Base-by-base conservation (phyloP, 1,284 basidiomycete species). In the Apiotrichum gamsii region DNA sequence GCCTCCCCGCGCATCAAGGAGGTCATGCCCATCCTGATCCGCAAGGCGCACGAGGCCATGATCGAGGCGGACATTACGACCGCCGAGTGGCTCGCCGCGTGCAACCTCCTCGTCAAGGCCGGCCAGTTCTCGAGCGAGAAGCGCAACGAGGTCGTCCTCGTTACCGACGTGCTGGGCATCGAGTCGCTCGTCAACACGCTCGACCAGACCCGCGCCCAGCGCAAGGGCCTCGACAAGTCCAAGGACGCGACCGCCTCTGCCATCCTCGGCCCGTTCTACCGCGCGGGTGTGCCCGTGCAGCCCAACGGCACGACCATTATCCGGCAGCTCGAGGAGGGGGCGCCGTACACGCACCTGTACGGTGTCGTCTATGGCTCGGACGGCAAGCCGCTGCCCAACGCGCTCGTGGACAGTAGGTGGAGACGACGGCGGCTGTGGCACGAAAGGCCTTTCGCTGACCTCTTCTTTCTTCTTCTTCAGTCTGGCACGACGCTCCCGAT, bases 81-180 rank as follows among this genome's bases (percentile, higher is more conserved):
- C 19, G 65, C 65, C 23, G 72, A 74, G 52, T 71, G 69, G 69
- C 55, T 71, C 13, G 61, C 54, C 0, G 61, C 63, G 2, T 72
- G 72, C 58, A 61, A 71, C 43, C 56, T 72, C 8, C 48, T 73
- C 9, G 64, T 69, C 30, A 62, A 61, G 25, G 67, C 67, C 2
- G 72, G 71, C 19, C 54, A 72, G 54, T 64, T 70, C 31, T 66
- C 65, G 14, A 56, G 57, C 16, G 69, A 69, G 1, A 63, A 64
- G 50, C 61, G 72, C 10, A 70, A 73, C 58, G 72, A 74, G 52
- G 60, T 72, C 41, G 65, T 74, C 38, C 64, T 74, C 35, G 61
- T 72, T 31, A 60, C 62, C 8, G 72, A 74, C 47, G 64, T 73
- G 4, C 54, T 73, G 8, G 72, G 72, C 14, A 54, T 72, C 39